phyloP scores from a whole-genome alignment of 495 filamentous ascomycete genomes.

The Trichoderma asperelloides region DNA sequence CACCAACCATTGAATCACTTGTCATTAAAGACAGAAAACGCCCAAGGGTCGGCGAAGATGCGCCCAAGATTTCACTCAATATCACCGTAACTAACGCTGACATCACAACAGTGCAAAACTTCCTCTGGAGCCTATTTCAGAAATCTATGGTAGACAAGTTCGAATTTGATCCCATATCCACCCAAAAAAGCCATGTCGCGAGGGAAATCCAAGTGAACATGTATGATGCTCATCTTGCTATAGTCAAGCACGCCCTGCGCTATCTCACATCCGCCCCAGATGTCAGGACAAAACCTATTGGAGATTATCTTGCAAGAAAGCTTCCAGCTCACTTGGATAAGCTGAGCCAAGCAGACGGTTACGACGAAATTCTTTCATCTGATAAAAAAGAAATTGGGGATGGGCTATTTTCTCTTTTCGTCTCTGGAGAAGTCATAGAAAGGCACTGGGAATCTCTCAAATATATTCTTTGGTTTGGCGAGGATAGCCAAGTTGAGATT shows the following conservation, averaged over 20 bases:
- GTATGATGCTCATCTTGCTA: constrained; percentile 17
- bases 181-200: constrained; percentile 12
- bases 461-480: neutral
- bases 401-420: constrained; percentile 18
- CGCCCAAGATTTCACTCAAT: constrained; percentile 18
- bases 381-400: constrained; percentile 22
- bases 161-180: constrained; percentile 17
- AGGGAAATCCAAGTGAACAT: constrained; percentile 17
- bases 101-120: constrained; percentile 16
- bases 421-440: constrained; percentile 15
- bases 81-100: constrained; percentile 21
- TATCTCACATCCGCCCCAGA: constrained; percentile 12
- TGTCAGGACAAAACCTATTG: constrained; percentile 14
- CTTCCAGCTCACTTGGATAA: neutral
- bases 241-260: constrained; percentile 17
- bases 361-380: constrained; percentile 15
- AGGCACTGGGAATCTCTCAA: constrained; percentile 14
- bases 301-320: neutral
- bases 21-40: constrained; percentile 15
- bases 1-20: neutral
- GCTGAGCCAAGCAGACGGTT: constrained; percentile 12
- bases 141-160: constrained; percentile 11
- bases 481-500: neutral
- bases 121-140: neutral
- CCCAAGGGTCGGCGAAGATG: constrained; percentile 16